phyloP scores from a whole-genome alignment of 768 basidiomycete genomes.

The Glaciozyma antarctica region DNA sequence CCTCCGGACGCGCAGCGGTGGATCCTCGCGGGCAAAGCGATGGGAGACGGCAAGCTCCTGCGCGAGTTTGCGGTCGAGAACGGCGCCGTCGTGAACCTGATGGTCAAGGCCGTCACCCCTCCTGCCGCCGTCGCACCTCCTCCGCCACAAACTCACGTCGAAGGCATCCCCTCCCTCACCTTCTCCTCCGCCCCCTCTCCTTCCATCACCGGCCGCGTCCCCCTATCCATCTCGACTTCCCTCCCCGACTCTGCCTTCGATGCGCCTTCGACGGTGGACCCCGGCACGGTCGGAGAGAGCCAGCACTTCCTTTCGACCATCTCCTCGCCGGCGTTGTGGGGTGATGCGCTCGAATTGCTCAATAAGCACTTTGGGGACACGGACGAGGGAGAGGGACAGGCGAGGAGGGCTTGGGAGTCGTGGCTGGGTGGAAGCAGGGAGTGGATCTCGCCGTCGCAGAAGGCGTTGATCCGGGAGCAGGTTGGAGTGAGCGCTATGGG shows the following conservation, averaged over 20 bases:
- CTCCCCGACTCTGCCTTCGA: slow-evolving; percentile 13
- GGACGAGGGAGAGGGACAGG: slow-evolving; percentile 54
- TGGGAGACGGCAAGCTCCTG: slow-evolving; percentile 76
- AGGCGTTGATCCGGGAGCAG: slow-evolving; percentile 81
- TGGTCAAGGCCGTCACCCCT: slow-evolving; percentile 56
- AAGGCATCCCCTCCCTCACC: slow-evolving; percentile 27
- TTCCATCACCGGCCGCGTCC: slow-evolving; percentile 3
- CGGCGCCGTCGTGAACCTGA: slow-evolving; percentile 72
- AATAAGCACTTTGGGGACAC: slow-evolving; percentile 42
- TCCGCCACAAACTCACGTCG: slow-evolving; percentile 8
- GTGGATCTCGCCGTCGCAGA: slow-evolving; percentile 68
- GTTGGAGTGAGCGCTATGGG: slow-evolving; percentile 85
- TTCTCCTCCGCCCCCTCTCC: slow-evolving; percentile 21
- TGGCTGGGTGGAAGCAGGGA: slow-evolving; percentile 76
- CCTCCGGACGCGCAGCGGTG: slow-evolving; percentile 72
- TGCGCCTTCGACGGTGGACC: neutral
- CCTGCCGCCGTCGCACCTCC: slow-evolving; percentile 34
- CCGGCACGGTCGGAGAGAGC: too few species aligned
- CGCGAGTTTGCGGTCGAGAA: slow-evolving; percentile 79
- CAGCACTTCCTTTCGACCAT: slow-evolving; percentile 55
- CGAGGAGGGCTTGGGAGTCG: slow-evolving; percentile 69
- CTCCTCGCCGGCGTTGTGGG: slow-evolving; percentile 74
- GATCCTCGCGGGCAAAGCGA: slow-evolving; percentile 85
- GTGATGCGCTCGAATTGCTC: slow-evolving; percentile 56
- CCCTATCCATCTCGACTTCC: slow-evolving; percentile 12